Percentiles rank a stretch among this genome's conserved stretches.
These are phyloP conservation scores for Boletus subparvulus DNA, from an alignment of 768 basidiomycete genomes.

Conservation along the genomic window DNA sequence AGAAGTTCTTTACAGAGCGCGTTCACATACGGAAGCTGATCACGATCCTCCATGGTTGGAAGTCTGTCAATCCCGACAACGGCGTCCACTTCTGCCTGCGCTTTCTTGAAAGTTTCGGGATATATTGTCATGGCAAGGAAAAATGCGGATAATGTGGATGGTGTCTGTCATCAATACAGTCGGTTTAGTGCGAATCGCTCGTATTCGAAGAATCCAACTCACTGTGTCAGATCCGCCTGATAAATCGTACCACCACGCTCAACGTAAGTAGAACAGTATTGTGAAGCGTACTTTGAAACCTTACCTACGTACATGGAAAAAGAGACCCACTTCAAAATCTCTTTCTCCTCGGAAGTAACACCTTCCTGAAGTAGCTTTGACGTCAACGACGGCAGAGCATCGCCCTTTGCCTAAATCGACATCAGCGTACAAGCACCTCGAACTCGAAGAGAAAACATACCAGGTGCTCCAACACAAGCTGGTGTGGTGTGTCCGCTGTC, in stretches of 20 bases:
- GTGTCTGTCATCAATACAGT: constrained; percentile 13
- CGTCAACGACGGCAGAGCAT: constrained; percentile 10
- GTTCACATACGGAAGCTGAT: constrained; percentile 15
- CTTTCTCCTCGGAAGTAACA: constrained; percentile 8
- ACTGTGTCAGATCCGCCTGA: constrained; percentile 29
- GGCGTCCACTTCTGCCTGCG: constrained; percentile 14
- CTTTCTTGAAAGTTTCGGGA: constrained; percentile 6
- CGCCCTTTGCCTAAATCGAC: constrained; percentile 3
- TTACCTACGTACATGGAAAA: constrained; percentile 17
- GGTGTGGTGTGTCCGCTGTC: background rate
- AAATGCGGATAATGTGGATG: constrained; percentile 10
- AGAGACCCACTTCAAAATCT: constrained; percentile 14
- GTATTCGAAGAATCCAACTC: constrained; percentile 19
- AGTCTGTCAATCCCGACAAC: constrained; percentile 12
- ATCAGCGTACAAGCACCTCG: background rate
- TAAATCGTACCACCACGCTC: background rate
- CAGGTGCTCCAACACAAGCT: constrained; percentile 13
- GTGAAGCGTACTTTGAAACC: background rate
- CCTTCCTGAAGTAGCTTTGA: constrained; percentile 13
- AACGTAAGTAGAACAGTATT: background rate
- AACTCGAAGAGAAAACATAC: background rate
- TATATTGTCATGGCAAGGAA: constrained; percentile 20
- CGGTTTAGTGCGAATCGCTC: background rate
- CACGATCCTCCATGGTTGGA: constrained; percentile 10
- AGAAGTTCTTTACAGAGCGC: constrained; percentile 17